Base-by-base conservation (phyloP, 1,139 yeast species). In the Diutina pseudorugosa region DNA sequence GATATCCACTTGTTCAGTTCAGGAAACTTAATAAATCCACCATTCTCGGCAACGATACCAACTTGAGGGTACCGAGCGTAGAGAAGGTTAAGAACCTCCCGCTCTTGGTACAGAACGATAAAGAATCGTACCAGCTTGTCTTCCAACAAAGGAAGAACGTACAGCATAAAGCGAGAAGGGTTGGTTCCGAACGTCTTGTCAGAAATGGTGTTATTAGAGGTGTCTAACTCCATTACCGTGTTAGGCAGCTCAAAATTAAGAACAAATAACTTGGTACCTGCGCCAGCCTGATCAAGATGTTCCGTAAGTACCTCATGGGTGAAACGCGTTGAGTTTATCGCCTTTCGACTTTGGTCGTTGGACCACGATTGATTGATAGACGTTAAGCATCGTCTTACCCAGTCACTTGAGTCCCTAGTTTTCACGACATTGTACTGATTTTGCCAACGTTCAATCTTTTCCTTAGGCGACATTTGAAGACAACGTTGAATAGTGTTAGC, bases 1-100 rank as follows among this genome's bases (percentile, higher is more conserved):
- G 86, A 75, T 41, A 79, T 68, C 97, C 97, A 91, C 16, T 71
- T 69, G 27, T 72, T 71, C 11, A 72, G 65, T 1, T 76, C 76
- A 33, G 80, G 74, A 25, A 84, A 62, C 61, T 78, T 82, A 33
- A 85, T 77, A 58, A 72, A 83, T 1, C 90, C 95, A 42, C 98
- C 98, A 62, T 85, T 83, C 65, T 91, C 98, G 0, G 96, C 95
- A 58, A 91, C 82, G 52, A 91, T 71, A 0, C 98, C 98, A 41
- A 91, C 63, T 47, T 78, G 79, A 1, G 85, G 81, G 12, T 82
- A 76, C 56, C 90, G 77, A 42, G 84, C 74, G 66, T 83, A 90
- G 52, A 82, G 66, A 51, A 86, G 73, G 57, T 85, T 88, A 61
- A 90, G 70, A 47, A 82, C 85, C 2, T 75, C 66, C 55, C 85